These are phyloP conservation scores for Didymella glomerata DNA, from an alignment of 2,329 filamentous ascomycete species.

Conservation along the genomic window DNA sequence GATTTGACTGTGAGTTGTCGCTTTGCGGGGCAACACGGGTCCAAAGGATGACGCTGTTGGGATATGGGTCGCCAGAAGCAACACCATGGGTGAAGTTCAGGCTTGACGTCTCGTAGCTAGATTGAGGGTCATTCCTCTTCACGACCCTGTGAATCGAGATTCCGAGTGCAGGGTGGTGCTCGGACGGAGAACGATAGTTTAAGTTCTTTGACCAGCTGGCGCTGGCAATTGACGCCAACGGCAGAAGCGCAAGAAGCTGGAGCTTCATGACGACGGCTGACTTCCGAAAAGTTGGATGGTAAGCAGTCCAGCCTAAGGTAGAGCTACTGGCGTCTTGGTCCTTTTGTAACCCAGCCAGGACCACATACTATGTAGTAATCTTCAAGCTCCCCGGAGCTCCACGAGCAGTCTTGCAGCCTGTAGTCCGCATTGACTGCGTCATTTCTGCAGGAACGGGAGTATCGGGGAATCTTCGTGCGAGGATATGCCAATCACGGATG, in stretches of 20 bases:
- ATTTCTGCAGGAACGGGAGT: slow-evolving; percentile 33
- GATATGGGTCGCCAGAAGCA: slow-evolving; percentile 57
- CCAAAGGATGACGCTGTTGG: slow-evolving; percentile 51
- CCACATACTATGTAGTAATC: no score
- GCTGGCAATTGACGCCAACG: slow-evolving; percentile 27
- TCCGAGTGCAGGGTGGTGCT: slow-evolving; percentile 69
- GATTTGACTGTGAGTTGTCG: slow-evolving; percentile 53
- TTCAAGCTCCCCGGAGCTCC: slow-evolving; percentile 11
- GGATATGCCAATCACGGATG: slow-evolving; percentile 31
- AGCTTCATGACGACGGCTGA: slow-evolving; percentile 36
- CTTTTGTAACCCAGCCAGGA: slow-evolving; percentile 35
- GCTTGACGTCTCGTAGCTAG: slow-evolving; percentile 30
- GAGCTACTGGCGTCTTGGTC: slow-evolving; percentile 13
- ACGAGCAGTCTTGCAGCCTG: slow-evolving; percentile 13
- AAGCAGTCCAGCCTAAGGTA: slow-evolving; percentile 11
- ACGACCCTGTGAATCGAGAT: slow-evolving; percentile 70
- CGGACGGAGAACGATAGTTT: slow-evolving; percentile 73
- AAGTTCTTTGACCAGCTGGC: slow-evolving; percentile 60
- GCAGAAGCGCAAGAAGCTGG: slow-evolving; percentile 34
- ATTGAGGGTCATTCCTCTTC: slow-evolving; percentile 56
- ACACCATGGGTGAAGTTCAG: slow-evolving; percentile 57
- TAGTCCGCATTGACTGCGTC: slow-evolving; percentile 27
- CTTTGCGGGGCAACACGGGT: slow-evolving; percentile 49
- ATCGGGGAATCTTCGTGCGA: background rate
- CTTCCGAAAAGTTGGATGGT: slow-evolving; percentile 6